Base-by-base conservation (phyloP, 495 filamentous ascomycete species). In the Aspergillus heteromorphus region DNA sequence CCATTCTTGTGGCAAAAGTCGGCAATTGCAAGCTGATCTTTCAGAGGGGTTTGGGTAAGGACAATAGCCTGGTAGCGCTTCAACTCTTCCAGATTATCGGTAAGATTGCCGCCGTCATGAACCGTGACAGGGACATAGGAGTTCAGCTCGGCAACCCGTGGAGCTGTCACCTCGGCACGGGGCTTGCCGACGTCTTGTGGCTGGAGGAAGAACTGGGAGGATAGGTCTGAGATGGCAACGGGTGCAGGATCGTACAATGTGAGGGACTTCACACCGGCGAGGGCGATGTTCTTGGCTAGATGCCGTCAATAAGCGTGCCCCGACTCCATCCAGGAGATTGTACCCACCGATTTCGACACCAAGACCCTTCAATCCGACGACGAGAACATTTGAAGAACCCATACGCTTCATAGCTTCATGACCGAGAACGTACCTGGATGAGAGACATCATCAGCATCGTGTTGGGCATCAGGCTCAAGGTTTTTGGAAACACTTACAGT, bases 401-500 rank as follows among this genome's bases (percentile, higher is more conserved):
- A 99, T 99, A 52, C 92, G 88, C 76, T 95, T 97, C 95, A 99
- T 99, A 49, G 95, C 95, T 77, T 99, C 95, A 72, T 97, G 95
- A 27, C 95, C 95, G 54, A 99, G 83, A 48, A 98, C 93, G 70
- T 98, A 95, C 43, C 79, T 82, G 31, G 7, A 45, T 3, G 10
- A 41, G 47, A 29, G 31, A 53, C 17, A 45, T 50, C 10, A 48
- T 62, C 40, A 62, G 50, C 29, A 55, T 47, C 19, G 31, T 18
- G 40, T 30, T 45, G 17, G 34, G 45, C 47, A 51, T 20, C 23
- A 34, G 30, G 40, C 0, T 17, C 6, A 6, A 30, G 3, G 51
- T 25, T 19, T 21, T 42, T 25, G 6, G 18, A 7, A 48, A 41
- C 20, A 73, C 77, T 68, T 64, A 87, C 76, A 99, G 89, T 73